Evolutionary conservation across 148 eudicot genomes (phyloP), one percentile per base, ranked within the genome.

Genomic region (Fagopyrum homotropicum): DNA sequence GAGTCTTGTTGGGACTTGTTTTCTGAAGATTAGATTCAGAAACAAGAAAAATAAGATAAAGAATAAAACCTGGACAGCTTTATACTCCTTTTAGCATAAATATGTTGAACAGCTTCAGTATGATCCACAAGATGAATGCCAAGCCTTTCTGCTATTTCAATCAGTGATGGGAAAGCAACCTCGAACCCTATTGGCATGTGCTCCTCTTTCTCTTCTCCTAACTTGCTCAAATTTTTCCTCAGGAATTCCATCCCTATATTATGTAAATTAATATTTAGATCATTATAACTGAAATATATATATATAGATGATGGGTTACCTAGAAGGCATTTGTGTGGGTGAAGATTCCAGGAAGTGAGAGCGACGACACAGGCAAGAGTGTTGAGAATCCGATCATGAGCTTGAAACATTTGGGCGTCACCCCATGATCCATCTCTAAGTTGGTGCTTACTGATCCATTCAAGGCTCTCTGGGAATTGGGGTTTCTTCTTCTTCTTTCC

Each of bases 111-210:
- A 61, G 30, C 43, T 29, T 5, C 43, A 9, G 68, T 26, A 61
- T 61, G 6, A 61, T 26, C 15, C 1, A 26, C 43, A 12, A 94
- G 73, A 29, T 90, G 84, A 14, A 91, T 86, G 6, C 84, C 86
- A 16, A 86, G 73, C 61, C 78, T 79, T 82, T 76, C 80, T 47
- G 89, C 96, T 43, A 82, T 83, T 74, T 94, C 96, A 45, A 94
- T 81, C 10, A 94, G 86, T 9, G 93, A 80, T 7, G 98, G 97
- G 50, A 90, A 90, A 15, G 96, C 96, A 49, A 94, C 86, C 84
- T 94, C 98, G 59, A 94, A 94, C 26, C 92, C 98, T 47, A 90
- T 87, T 0, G 97, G 93, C 98, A 94, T 94, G 82, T 92, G 98
- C 82, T 88, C 97, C 0, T 57, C 79, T 15, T 82, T 80, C 78